A percentile compares a stretch with the other conserved stretches of the same genome.
Conservation (phyloP, 805 yeast species). For the Candida chauliodis region DNA sequence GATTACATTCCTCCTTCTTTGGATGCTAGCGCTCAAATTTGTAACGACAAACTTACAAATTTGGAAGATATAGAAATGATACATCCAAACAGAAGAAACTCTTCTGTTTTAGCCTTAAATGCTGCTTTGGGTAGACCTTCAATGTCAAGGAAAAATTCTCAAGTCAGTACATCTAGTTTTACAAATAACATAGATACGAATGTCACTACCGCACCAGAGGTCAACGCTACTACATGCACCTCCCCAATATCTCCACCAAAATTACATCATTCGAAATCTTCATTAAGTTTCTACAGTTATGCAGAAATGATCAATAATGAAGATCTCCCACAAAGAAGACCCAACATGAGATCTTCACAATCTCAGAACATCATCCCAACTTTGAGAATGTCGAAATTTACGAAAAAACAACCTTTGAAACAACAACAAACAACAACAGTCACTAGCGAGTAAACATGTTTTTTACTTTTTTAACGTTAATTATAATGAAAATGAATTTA, state of each 20-base stretch:
- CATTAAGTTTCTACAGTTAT: constrained; percentile 62
- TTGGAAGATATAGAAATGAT: constrained; percentile 71
- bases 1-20: constrained; percentile 78
- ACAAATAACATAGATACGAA: neutral
- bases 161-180: neutral
- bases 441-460: neutral
- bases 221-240: neutral
- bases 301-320: constrained; percentile 75
- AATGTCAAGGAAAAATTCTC: constrained; percentile 36
- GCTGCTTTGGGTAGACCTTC: constrained; percentile 48
- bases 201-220: neutral
- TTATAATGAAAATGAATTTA: no score
- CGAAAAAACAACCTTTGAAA: constrained; percentile 1
- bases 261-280: constrained; percentile 32
- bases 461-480: no score
- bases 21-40: constrained; percentile 63
- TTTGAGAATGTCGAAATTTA: constrained; percentile 2
- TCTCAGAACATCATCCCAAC: constrained; percentile 33
- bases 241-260: constrained; percentile 28
- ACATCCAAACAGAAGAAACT: constrained; percentile 52
- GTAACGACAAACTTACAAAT: constrained; percentile 57
- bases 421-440: constrained; percentile 1
- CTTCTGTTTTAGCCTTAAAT: constrained; percentile 47
- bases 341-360: constrained; percentile 43
- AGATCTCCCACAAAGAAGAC: constrained; percentile 50